Evolutionary conservation across 495 filamentous ascomycete species (phyloP), one percentile per base, ranked within the genome.

Genomic region (Corynascus novoguineensis): DNA sequence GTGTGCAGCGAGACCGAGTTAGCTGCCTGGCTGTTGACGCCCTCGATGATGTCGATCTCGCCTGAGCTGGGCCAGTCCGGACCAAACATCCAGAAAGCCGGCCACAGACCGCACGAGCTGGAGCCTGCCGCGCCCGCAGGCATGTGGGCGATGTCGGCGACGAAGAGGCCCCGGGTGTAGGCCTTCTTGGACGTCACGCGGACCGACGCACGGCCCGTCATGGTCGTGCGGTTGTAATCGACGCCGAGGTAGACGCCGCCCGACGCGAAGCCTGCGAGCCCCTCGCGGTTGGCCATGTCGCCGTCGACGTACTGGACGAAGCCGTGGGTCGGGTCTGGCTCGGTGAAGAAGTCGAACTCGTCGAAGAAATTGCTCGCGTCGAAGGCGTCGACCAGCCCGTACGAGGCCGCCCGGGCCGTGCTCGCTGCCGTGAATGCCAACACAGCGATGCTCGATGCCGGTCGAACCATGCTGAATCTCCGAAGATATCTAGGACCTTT

Each of bases 11-110:
- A 85, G 60, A 95, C 83, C 37, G 77, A 66, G 60, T 92, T 87
- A 51, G 78, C 72, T 0, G 75, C 70, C 48, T 85, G 77, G 32
- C 74, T 63, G 70, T 93, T 90, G 57, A 95, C 87, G 38, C 88
- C 88, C 67, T 97, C 90, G 67, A 96, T 85, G 62, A 96, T 90
- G 75, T 96, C 91, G 59, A 95, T 91, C 71, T 97, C 92, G 21
- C 92, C 92, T 34, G 80, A 76, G 11, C 71, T 67, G 0, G 90
- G 92, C 92, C 92, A 97, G 46, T 83, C 75, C 6, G 79, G 77
- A 17, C 89, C 88, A 12, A 85, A 73, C 2, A 82, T 86, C 88
- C 90, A 95, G 60, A 76, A 79, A 15, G 79, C 78, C 0, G 78
- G 78, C 79, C 79, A 81, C 34, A 73, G 66, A 50, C 89, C 89